Conservation (phyloP, 106 monocot genomes). For the Dendrobium huoshanense region DNA sequence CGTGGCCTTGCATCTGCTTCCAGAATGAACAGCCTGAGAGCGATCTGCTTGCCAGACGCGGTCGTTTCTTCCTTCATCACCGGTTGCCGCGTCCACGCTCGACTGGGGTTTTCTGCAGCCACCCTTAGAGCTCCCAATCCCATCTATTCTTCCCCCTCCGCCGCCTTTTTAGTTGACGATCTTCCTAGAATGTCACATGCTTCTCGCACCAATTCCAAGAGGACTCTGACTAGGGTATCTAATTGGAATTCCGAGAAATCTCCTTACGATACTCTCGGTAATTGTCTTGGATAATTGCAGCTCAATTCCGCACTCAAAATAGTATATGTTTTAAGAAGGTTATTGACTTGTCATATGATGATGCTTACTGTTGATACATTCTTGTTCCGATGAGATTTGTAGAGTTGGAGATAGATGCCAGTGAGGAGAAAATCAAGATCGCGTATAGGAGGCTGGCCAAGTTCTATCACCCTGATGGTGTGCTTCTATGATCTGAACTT, state of each 20-base stretch:
- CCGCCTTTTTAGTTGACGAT: conserved; percentile 33
- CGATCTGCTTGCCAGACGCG: conserved; percentile 32
- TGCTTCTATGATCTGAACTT: conserved; percentile 3
- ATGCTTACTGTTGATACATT: conserved; percentile 5
- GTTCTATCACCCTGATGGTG: conserved; percentile 96
- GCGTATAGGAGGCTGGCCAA: conserved; percentile 87
- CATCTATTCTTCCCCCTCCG: conserved; percentile 5
- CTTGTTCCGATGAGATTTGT: background rate
- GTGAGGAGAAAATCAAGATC: conserved; percentile 84
- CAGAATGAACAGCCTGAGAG: conserved; percentile 52
- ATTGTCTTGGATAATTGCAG: background rate
- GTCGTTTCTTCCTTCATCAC: conserved; percentile 33
- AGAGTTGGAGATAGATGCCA: conserved; percentile 86
- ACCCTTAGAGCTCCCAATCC: conserved; percentile 9
- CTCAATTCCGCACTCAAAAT: background rate
- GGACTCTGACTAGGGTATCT: conserved; percentile 68
- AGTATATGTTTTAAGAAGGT: background rate
- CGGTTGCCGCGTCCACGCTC: conserved; percentile 21
- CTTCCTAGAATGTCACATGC: conserved; percentile 15
- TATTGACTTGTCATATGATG: background rate
- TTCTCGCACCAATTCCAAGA: conserved; percentile 29
- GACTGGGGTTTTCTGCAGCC: conserved; percentile 11
- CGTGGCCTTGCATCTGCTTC: background rate
- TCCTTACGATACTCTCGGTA: conserved; percentile 92
- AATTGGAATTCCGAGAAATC: conserved; percentile 80